Base-by-base conservation (phyloP, 768 basidiomycete genomes). In the Baorangia bicolor region DNA sequence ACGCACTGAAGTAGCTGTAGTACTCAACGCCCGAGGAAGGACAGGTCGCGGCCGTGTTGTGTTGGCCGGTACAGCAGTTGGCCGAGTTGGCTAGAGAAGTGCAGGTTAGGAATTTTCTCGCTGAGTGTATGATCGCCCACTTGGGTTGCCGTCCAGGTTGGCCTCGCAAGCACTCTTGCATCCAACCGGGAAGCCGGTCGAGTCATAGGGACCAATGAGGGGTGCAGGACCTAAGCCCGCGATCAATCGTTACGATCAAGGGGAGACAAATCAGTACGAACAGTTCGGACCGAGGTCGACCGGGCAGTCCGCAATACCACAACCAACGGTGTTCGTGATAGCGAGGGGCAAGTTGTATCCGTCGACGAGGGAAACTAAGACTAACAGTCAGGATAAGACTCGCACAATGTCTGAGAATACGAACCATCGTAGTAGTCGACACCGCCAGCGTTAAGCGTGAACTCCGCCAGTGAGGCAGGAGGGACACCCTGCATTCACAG, bases 391-490 rank as follows among this genome's bases (percentile, higher is more conserved):
- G 33, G 12, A 48, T 45, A 28, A 14, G 4, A 10, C 6, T 23
- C 6, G 7, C 6, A 27, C 27, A 3, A 7, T 12, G 23, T 42
- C 27, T n/a, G 16, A 38, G 23, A 21, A n/a, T 12, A 48, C 72
- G 14, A 49, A 85, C 85, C 81, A 66, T 87, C 86, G 50, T 86
- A 88, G 57, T 73, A 84, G 58, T 88, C 87, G 2, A 39, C 25
- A 44, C 73, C 76, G 13, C 73, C 76, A 40, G 68, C 63, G 1
- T 64, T 76, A 10, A 88, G 69, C n/a, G 84, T 87, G 73, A 81
- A 88, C 61, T 89, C 86, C 1, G 87, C 88, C 35, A 89, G 72
- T 5, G 81, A 79, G 12, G 82, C 87, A 40, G 88, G 88, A 31
- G 87, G 86, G n/a, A 84, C 78, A 47, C 84, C 85, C 79, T 80